These are phyloP conservation scores for Fusarium paranaense DNA, from an alignment of 2,329 filamentous ascomycete genomes.

Conservation along the genomic window DNA sequence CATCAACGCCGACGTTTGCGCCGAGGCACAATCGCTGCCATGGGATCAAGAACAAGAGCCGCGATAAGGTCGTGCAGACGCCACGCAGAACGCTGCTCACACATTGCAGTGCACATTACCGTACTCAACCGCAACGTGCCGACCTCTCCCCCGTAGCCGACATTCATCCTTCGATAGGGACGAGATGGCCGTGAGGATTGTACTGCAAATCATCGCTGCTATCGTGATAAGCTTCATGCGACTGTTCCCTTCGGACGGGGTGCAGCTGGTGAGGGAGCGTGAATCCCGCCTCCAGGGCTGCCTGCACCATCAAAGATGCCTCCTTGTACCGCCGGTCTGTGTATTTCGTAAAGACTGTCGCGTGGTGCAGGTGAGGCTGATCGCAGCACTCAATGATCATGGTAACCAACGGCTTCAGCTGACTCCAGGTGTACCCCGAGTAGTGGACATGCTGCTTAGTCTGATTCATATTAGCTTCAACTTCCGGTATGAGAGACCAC, in stretches of 20 bases:
- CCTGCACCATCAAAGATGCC: slow-evolving; percentile 83
- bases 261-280: slow-evolving; percentile 56
- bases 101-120: slow-evolving; percentile 5
- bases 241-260: slow-evolving; percentile 52
- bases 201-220: slow-evolving; percentile 44
- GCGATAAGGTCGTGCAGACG: slow-evolving; percentile 17
- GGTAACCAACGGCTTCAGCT: slow-evolving; percentile 81
- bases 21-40: not conserved
- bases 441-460: slow-evolving; percentile 88
- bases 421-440: slow-evolving; percentile 89
- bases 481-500: not conserved
- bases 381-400: slow-evolving; percentile 91
- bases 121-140: slow-evolving; percentile 10
- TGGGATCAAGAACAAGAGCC: slow-evolving; percentile 7
- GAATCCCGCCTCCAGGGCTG: slow-evolving; percentile 74
- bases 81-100: slow-evolving; percentile 9
- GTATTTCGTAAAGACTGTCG: slow-evolving; percentile 93
- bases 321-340: slow-evolving; percentile 87
- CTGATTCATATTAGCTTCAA: slow-evolving; percentile 61
- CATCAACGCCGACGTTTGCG: not conserved
- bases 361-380: slow-evolving; percentile 82
- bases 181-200: slow-evolving; percentile 42
- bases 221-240: slow-evolving; percentile 32
- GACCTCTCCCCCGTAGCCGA: not conserved
- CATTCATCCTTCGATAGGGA: slow-evolving; percentile 48